Base-by-base conservation (phyloP, 208 protist genomes). In the Naegleria lovaniensis region DNA sequence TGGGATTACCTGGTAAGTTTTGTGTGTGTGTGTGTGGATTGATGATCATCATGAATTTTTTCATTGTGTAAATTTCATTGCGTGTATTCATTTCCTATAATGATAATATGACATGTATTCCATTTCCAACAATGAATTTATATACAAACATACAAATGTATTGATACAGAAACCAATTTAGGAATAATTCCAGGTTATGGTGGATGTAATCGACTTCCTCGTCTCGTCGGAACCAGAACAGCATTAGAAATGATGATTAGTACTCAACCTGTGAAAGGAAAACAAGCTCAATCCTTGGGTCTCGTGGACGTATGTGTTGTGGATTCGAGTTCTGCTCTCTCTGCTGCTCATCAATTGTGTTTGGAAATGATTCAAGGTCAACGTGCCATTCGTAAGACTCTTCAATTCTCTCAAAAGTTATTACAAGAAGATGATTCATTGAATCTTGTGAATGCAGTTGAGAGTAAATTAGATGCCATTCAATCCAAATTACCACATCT, bases 181-280 rank as follows among this genome's bases (percentile, higher is more conserved):
- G 95, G 94, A n/a, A 91, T 97, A 75, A 94, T 96, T 5, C 96
- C 96, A 6, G 95, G 95, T 84, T 95, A 93, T 85, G 95, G 95
- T 15, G 96, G 96, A 38, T 95, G 93, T n/a, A 95, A 95, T 48
- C 91, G 95, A n/a, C 92, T 97, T 15, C 93, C 95, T 38, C 93
- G 94, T 19, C 92, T 94, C 0, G 93, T 96, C 41, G 96, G 96
- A 3, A 91, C 96, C n/a, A 92, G 91, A 9, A 85, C 93, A 33
- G 93, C 95, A 16, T 0, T 95, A 25, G 84, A 85, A 19, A 94
- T 95, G 91, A 94, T 95, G 39, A 85, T 79, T 11, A 43, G 90
- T 38, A 76, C 90, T 79, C 11, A 59, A 39, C 43, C 67, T 33
- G 36, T 92, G 7, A 83, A 36, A 9, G 91, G 40, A 19, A 79